phyloP scores from a whole-genome alignment of 2,329 filamentous ascomycete genomes.

The Mollisiaceae sp. region DNA sequence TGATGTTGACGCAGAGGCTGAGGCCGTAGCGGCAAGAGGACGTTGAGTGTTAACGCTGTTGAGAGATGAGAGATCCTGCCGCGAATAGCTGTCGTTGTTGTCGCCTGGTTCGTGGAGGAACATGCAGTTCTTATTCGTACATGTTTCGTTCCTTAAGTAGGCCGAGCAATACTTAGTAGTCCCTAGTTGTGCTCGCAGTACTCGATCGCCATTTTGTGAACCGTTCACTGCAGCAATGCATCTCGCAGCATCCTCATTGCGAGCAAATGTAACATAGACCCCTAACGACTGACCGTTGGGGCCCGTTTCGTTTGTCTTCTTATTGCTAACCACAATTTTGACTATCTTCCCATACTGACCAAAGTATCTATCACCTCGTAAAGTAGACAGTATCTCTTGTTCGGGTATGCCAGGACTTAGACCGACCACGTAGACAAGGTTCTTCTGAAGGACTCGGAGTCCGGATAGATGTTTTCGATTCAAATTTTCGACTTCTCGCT shows the following conservation, averaged over 20 bases:
- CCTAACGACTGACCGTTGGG: conserved; percentile 74
- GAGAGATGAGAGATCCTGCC: conserved; percentile 92
- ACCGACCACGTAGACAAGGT: conserved; percentile 96
- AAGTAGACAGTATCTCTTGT: conserved; percentile 87
- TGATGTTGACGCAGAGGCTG: conserved; percentile 54
- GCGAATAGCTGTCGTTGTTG: conserved; percentile 94
- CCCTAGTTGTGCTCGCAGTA: conserved; percentile 78
- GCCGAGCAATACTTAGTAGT: conserved; percentile 99
- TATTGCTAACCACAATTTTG: conserved; percentile 98
- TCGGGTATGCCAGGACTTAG: conserved; percentile 90
- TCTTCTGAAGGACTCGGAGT: conserved; percentile 96
- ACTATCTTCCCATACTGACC: conserved; percentile 98
- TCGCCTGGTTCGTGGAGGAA: conserved; percentile 98
- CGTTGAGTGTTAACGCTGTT: conserved; percentile 85
- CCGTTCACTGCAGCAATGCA: conserved; percentile 95
- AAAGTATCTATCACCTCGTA: conserved; percentile 92
- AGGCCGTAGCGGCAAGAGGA: conserved; percentile 59
- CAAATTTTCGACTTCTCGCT: conserved; percentile 92
- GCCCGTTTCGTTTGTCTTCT: conserved; percentile 66
- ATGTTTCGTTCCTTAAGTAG: conserved; percentile 91
- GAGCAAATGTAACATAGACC: conserved; percentile 97
- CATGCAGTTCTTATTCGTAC: conserved; percentile 96
- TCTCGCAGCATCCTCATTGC: conserved; percentile 84
- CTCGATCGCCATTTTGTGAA: conserved; percentile 85
- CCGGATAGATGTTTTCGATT: conserved; percentile 96